Conservation (phyloP, 1,284 basidiomycete genomes). For the Rhodotorula sp. region DNA sequence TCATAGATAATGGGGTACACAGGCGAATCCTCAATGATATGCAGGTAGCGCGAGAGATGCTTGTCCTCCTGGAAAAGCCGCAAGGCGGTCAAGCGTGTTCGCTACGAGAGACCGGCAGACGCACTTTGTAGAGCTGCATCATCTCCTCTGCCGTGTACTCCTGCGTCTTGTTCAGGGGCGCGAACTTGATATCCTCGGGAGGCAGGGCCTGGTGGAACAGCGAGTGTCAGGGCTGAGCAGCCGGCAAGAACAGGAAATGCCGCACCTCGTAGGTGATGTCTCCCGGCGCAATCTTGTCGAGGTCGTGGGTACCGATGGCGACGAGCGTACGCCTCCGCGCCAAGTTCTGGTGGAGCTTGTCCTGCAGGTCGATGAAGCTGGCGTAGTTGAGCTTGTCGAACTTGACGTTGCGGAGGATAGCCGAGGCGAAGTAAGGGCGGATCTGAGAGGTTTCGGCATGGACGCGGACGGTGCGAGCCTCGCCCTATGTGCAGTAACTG, state of each 20-base stretch:
- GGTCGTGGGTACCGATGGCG: slow-evolving; percentile 95
- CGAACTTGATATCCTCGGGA: slow-evolving; percentile 86
- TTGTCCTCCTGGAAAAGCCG: slow-evolving; percentile 71
- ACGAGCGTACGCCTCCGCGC: slow-evolving; percentile 87
- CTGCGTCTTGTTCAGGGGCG: slow-evolving; percentile 73
- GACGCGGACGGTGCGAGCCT: slow-evolving; percentile 33
- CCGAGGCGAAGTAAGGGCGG: slow-evolving; percentile 86
- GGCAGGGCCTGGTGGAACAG: slow-evolving; percentile 59
- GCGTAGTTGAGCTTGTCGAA: slow-evolving; percentile 89
- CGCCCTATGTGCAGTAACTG: slow-evolving; percentile 7
- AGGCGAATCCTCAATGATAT: slow-evolving; percentile 89
- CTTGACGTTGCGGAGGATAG: slow-evolving; percentile 80
- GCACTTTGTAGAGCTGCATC: slow-evolving; percentile 85
- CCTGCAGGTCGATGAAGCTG: slow-evolving; percentile 97
- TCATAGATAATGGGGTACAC: slow-evolving; percentile 99
- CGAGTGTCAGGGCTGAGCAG: too few relatives aligned
- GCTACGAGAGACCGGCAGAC: slow-evolving; percentile 37
- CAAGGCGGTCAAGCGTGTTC: slow-evolving; percentile 44
- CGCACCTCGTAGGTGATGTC: slow-evolving; percentile 63
- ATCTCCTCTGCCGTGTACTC: slow-evolving; percentile 76
- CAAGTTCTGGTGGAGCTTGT: slow-evolving; percentile 96
- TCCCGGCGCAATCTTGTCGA: slow-evolving; percentile 68
- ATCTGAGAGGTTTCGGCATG: slow-evolving; percentile 67
- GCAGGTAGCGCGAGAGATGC: slow-evolving; percentile 83
- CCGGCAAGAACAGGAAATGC: background rate